These are phyloP conservation scores for Coniochaeta prunicola DNA, from an alignment of 2,329 filamentous ascomycete genomes.

Conservation along the genomic window DNA sequence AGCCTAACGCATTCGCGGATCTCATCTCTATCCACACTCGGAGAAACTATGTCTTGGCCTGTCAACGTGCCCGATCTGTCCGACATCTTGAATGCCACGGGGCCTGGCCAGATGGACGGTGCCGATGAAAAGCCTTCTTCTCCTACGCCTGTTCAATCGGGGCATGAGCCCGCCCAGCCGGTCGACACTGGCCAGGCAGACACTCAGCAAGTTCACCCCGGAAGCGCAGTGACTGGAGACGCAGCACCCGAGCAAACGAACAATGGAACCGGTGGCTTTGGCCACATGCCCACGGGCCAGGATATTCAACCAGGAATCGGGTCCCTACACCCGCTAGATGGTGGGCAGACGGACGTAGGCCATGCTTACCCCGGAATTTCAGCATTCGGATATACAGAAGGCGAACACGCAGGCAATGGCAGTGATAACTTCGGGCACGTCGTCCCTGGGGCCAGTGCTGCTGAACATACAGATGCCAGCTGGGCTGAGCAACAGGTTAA, in stretches of 20 bases:
- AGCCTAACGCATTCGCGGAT: constrained; percentile 37
- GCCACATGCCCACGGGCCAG: no score
- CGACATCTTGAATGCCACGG: background rate
- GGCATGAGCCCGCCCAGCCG: background rate
- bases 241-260: no score
- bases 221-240: no score
- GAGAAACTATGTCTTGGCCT: constrained; percentile 17
- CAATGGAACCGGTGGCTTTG: no score
- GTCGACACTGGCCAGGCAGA: background rate
- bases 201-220: constrained; percentile 10
- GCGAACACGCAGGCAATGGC: background rate
- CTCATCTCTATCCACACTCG: constrained; percentile 45
- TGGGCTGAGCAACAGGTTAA: background rate
- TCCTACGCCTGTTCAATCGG: constrained; percentile 1
- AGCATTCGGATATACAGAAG: background rate
- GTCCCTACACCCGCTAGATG: no score
- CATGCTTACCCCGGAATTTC: no score
- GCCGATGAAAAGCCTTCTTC: constrained; percentile 11
- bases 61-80: background rate
- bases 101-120: background rate
- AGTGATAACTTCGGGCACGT: background rate
- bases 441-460: background rate
- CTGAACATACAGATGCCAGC: background rate
- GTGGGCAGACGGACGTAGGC: no score
- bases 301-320: no score